Evolutionary conservation across 1,284 basidiomycete genomes (phyloP).

Genomic region (Cystobasidiaceae sp.): DNA sequence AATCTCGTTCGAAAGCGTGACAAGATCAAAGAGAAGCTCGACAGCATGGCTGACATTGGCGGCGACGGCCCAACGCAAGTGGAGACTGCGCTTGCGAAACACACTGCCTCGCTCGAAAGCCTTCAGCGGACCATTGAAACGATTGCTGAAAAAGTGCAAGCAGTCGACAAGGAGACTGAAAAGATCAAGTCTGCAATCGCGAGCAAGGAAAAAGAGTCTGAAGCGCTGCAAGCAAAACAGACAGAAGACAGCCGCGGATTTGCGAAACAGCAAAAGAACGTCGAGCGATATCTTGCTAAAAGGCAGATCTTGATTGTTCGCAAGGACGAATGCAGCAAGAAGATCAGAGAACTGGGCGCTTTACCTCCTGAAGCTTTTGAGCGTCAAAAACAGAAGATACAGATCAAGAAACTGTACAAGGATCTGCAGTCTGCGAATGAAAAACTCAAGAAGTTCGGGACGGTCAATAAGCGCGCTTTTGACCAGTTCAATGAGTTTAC

Average conservation of each 20-base stretch:
- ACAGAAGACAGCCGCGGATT: conserved; percentile 78
- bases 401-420: conserved; percentile 78
- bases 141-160: conserved; percentile 59
- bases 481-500: conserved; percentile 98
- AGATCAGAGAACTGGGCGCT: conserved; percentile 92
- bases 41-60: conserved; percentile 59
- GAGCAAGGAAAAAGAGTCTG: conserved; percentile 61
- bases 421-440: conserved; percentile 86
- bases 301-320: conserved; percentile 73
- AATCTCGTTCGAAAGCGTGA: conserved; percentile 70
- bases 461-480: conserved; percentile 99
- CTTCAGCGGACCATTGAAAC: conserved; percentile 63
- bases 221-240: conserved; percentile 73
- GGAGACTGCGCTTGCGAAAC: conserved; percentile 58
- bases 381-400: conserved; percentile 69
- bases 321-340: conserved; percentile 87
- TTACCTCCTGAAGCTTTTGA: conserved; percentile 95
- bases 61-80: conserved; percentile 56
- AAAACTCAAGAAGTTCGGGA: conserved; percentile 87
- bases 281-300: conserved; percentile 89
- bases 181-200: conserved; percentile 62
- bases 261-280: conserved; percentile 84
- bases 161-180: conserved; percentile 54
- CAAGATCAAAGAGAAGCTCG: conserved; percentile 70
- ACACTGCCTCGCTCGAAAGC: conserved; percentile 62